Evolutionary conservation across 192 early-diverging fungal species (phyloP), one percentile per base, ranked within the genome.

Genomic region (Mortierella hygrophila): DNA sequence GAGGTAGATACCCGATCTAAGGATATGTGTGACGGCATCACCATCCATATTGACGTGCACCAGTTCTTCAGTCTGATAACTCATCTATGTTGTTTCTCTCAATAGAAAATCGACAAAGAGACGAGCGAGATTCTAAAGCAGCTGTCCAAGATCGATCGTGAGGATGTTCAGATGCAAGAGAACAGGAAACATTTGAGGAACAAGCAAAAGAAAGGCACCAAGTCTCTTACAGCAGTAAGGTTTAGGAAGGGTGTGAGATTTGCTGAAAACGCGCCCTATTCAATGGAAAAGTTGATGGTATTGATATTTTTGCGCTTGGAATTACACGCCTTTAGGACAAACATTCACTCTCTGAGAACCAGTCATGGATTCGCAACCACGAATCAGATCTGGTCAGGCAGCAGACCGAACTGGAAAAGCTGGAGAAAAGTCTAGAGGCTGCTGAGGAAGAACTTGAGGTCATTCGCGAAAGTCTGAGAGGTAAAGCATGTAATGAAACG

Each of bases 151-250:
- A 93, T 93, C 65, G 96, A 97, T 89, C 92, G 92, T 68, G 91
- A 94, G 46, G 95, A 97, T 81, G 95, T 99, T 32, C 94, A 97
- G 82, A 84, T 97, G 70, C 93, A 94, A 75, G 97, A 97, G 85
- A 96, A 93, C 77, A 94, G 94, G 85, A 96, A 98, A 79, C 94
- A 97, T 89, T 81, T 96, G 76, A 91, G 87, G 38, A 90, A 84
- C 68, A 97, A 98, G 80, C 89, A 92, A 74, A 97, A 98, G 78
- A 98, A 98, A 83, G 40, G 93, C 5, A 87, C 88, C 37, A 95
- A 94, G 47, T 60, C 94, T 9, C 77, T 97, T n/a, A 90, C 95
- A 77, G 89, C 87, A 42, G 93, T 93, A 88, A 73, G 83, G 2
- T 68, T 16, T 55, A 16, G 4, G 47, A 74, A 2, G 49, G 3